These are phyloP conservation scores for Cydonia oblonga DNA, from an alignment of 331 rosid species.

Conservation along the genomic window DNA sequence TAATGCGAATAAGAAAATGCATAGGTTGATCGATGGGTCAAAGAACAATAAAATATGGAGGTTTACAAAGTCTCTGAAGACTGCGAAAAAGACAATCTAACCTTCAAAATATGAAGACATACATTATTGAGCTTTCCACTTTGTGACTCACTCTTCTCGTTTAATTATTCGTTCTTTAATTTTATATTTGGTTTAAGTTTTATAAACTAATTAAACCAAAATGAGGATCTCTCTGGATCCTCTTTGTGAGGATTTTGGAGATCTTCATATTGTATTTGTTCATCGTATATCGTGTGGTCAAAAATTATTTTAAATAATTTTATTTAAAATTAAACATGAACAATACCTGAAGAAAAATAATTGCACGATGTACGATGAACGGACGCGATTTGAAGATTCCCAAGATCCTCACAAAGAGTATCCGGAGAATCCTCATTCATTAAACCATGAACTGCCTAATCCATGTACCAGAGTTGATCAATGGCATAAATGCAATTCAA, in stretches of 20 bases:
- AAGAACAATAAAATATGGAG: neutral
- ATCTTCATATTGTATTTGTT: too few species aligned
- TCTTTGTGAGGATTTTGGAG: too few species aligned
- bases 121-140: neutral
- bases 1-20: conserved; percentile 7
- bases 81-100: conserved; percentile 10
- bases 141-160: neutral
- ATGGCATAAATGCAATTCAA: neutral
- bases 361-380: fast-evolving
- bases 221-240: too few species aligned
- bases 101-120: neutral
- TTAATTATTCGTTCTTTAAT: neutral
- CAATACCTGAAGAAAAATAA: too few species aligned
- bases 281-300: fast-evolving
- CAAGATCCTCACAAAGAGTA: too few species aligned
- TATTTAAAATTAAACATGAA: too few species aligned
- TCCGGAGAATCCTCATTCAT: too few species aligned
- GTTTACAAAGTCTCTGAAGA: conserved; percentile 1
- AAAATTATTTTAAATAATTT: too few species aligned
- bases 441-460: neutral
- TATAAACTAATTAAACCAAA: too few species aligned
- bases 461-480: neutral
- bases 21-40: conserved; percentile 1
- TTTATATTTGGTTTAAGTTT: neutral
- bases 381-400: too few species aligned